These are phyloP conservation scores for Tuber umbilicatum DNA, from an alignment of 495 filamentous ascomycete species.

Conservation along the genomic window DNA sequence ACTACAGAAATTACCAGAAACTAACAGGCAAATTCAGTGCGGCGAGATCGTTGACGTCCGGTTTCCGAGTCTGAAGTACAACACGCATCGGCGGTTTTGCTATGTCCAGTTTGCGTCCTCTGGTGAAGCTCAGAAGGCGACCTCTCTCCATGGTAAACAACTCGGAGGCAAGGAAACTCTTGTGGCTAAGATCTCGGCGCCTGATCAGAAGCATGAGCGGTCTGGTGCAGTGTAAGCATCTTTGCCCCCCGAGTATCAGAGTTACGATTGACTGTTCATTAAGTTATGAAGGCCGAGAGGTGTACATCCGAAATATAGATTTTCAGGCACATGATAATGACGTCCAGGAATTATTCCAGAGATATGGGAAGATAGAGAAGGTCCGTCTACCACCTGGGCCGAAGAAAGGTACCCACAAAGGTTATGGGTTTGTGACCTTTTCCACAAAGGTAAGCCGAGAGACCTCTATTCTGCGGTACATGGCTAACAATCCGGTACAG, in stretches of 20 bases:
- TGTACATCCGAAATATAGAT: conserved; percentile 73
- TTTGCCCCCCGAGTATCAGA: background rate
- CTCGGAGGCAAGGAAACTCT: conserved; percentile 62
- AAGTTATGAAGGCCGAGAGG: conserved; percentile 67
- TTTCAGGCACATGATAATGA: conserved; percentile 60
- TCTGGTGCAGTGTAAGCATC: conserved; percentile 57
- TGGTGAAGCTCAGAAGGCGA: conserved; percentile 59
- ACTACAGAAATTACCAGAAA: background rate
- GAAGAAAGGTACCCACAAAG: conserved; percentile 59
- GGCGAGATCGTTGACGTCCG: conserved; percentile 80
- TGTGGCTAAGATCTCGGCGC: conserved; percentile 75
- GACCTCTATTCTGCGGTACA: conserved; percentile 23
- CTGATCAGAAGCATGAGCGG: conserved; percentile 66
- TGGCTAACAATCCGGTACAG: conserved; percentile 32
- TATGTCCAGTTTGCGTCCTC: conserved; percentile 77
- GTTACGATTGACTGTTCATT: conserved; percentile 11
- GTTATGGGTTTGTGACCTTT: conserved; percentile 72
- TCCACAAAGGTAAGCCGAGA: conserved; percentile 51
- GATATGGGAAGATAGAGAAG: conserved; percentile 66
- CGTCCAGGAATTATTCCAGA: conserved; percentile 60
- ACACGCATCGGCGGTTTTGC: conserved; percentile 83
- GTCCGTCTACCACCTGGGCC: conserved; percentile 59
- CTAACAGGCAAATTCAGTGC: conserved; percentile 47
- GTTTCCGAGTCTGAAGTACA: conserved; percentile 82
- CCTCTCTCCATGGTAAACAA: conserved; percentile 60